Conservation (phyloP, 306 rosid species). For the Luffa acutangula region DNA sequence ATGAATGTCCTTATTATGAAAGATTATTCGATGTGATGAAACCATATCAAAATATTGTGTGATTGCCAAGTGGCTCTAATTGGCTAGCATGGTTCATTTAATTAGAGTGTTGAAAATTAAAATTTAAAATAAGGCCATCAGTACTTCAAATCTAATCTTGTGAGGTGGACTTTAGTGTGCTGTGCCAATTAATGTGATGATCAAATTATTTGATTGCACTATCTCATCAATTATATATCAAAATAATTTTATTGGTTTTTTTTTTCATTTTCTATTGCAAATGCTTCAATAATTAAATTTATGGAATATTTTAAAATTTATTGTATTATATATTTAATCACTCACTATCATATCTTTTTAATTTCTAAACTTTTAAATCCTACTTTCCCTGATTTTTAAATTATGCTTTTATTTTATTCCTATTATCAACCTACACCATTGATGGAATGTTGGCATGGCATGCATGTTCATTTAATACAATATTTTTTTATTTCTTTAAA, state of each 20-base stretch:
- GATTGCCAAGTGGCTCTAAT: neutral
- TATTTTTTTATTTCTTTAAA: neutral
- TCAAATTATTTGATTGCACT: neutral
- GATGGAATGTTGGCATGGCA: neutral
- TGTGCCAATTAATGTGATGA: neutral
- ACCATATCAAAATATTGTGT: neutral
- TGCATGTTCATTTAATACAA: neutral
- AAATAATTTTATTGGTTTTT: neutral
- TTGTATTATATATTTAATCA: neutral
- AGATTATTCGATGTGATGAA: slow-evolving; percentile 1
- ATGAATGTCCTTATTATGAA: neutral
- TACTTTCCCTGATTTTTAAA: neutral
- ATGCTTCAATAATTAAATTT: neutral
- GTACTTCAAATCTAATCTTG: neutral
- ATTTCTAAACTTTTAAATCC: neutral
- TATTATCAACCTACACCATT: neutral
- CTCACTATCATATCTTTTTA: neutral
- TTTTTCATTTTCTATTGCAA: neutral
- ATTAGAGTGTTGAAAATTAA: neutral
- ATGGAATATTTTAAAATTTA: neutral
- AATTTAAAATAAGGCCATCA: neutral
- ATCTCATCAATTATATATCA: neutral
- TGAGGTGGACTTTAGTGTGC: neutral
- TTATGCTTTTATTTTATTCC: neutral
- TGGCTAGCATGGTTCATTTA: neutral